Conservation (phyloP, 2,329 filamentous ascomycete species). For the Aureobasidium pullulans region DNA sequence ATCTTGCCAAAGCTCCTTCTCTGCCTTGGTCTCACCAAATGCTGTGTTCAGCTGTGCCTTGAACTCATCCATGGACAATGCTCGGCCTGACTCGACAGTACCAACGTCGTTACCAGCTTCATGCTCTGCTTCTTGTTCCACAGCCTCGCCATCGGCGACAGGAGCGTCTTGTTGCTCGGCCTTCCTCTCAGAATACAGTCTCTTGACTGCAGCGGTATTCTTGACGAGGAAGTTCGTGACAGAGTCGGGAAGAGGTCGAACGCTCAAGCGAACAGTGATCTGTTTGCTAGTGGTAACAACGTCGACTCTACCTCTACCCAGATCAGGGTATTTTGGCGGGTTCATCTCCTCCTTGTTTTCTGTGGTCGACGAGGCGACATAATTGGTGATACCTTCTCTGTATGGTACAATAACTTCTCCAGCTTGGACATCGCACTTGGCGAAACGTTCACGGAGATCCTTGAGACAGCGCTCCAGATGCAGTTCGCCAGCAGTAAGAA, state of each 20-base stretch:
- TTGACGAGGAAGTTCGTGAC: constrained; percentile 83
- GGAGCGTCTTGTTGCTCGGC: constrained; percentile 34
- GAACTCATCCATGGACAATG: constrained; percentile 68
- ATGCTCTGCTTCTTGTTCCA: constrained; percentile 28
- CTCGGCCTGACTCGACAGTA: constrained; percentile 41
- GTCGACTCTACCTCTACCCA: constrained; percentile 74
- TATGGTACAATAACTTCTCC: constrained; percentile 94
- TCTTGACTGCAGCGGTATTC: constrained; percentile 70
- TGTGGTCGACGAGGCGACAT: constrained; percentile 7
- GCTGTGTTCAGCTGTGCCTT: constrained; percentile 60
- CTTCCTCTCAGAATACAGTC: constrained; percentile 65
- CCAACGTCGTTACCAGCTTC: constrained; percentile 42
- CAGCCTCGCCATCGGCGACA: constrained; percentile 31
- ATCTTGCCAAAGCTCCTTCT: constrained; percentile 69
- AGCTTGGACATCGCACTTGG: constrained; percentile 87
- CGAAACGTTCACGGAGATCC: constrained; percentile 86
- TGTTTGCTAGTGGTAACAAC: constrained; percentile 78
- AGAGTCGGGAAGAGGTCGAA: constrained; percentile 67
- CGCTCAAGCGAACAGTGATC: constrained; percentile 65
- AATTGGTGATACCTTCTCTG: constrained; percentile 76
- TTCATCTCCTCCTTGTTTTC: constrained; percentile 75
- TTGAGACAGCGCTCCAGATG: constrained; percentile 92
- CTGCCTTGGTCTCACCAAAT: constrained; percentile 65
- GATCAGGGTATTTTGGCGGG: constrained; percentile 72
- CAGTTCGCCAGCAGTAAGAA: constrained; percentile 86